A percentile compares a stretch with the other conserved stretches of the same genome.
Evolutionary conservation across 1,284 basidiomycete species (phyloP).

Genomic region (Ustilago shanxiensis): DNA sequence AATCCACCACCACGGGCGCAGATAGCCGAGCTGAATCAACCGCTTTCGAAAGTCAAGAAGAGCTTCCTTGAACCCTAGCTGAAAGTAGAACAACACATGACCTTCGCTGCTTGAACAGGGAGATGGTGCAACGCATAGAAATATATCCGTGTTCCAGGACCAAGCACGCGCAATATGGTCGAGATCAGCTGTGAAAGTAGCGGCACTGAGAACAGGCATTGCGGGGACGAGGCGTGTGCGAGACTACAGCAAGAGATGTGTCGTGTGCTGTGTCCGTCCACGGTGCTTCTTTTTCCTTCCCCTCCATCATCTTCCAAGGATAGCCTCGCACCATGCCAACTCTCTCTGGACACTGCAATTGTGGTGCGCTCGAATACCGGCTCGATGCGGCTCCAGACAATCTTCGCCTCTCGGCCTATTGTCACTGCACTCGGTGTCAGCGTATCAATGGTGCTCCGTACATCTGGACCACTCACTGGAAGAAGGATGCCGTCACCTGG

Average conservation of each 20-base stretch:
- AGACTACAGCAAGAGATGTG: not conserved
- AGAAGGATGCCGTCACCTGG: conserved; percentile 55
- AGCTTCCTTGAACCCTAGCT: not conserved
- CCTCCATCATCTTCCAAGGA: not conserved
- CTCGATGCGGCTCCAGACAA: conserved; percentile 38
- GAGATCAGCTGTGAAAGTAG: not conserved
- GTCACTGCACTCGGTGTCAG: conserved; percentile 64
- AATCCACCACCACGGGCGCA: conserved; percentile 16
- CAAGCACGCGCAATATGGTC: not conserved
- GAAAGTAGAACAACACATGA: not conserved
- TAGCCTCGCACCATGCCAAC: conserved; percentile 23
- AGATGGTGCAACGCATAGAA: too few relatives aligned
- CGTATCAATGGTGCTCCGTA: conserved; percentile 62
- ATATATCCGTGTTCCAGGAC: not conserved
- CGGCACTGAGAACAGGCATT: not conserved
- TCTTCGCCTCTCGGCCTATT: conserved; percentile 52
- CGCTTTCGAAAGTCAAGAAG: not conserved
- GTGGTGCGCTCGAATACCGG: conserved; percentile 45
- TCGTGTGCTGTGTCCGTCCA: conserved; percentile 17
- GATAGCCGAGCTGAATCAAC: conserved; percentile 5
- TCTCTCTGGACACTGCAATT: conserved; percentile 50
- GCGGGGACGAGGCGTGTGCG: not conserved
- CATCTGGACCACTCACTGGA: conserved; percentile 63
- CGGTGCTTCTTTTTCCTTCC: not conserved
- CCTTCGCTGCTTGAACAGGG: too few relatives aligned